Base-by-base conservation (phyloP, 805 yeast genomes). In the Metschnikowia reukaufii region DNA sequence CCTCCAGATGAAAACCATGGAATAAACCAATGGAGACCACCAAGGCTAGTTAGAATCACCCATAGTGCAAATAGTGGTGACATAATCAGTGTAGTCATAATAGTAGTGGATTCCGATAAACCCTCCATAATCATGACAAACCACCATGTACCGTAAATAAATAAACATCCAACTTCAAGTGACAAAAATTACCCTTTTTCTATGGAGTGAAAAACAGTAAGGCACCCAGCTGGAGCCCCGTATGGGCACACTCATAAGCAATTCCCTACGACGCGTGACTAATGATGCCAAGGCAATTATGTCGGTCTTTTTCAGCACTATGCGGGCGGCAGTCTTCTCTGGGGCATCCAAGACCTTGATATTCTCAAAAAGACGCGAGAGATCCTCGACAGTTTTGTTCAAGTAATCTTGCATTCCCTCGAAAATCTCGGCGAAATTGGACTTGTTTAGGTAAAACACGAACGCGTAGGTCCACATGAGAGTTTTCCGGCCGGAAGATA, bases 381-480 rank as follows among this genome's bases (percentile, higher is more conserved):
- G 69, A 45, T 78, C 82, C 60, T 88, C 96, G 10, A 86, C 88
- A 0, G 87, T 80, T 48, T 74, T 67, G 46, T 80, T 80, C 30
- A 88, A 67, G 42, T 76, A 78, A 43, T 74, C 79, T 63, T 88
- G 95, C 58, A 82, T 82, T 47, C 77, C 80, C 58, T 88, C 95
- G 56, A 89, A 80, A 6, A 88, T 76, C 31, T 75, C 72, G 8
- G 84, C 78, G 46, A 77, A 76, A 48, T 82, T 74, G 42, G 77
- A 74, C 25, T 68, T 63, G 33, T 73, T 75, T 29, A 89, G 70
- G 61, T 83, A 88, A 59, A 69, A 92, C 10, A 88, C 83, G 56
- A 89, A 78, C 2, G 88, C 90, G 66, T 88, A 91, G 0, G 97
- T 82, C 97, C 98, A 94, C 70, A 89, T 87, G 43, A 94, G 71